Conservation (phyloP, 805 yeast species). For the Metahyphopichia silvanorum region DNA sequence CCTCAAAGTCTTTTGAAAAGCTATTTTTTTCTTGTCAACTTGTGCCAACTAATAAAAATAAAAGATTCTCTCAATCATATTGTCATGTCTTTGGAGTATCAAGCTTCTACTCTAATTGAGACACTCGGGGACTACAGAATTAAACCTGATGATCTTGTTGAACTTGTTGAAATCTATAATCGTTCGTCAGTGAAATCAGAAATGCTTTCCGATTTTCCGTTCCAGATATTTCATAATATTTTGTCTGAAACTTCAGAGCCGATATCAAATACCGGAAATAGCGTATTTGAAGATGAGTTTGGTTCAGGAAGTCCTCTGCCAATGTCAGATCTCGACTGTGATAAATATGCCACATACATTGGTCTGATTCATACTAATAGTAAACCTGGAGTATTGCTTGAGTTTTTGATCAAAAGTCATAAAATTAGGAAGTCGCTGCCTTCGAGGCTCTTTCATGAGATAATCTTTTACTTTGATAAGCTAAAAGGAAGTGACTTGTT, state of each 20-base stretch:
- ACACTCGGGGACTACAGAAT: constrained; percentile 5
- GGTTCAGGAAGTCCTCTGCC: background rate
- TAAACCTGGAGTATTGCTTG: background rate
- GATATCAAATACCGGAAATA: no score
- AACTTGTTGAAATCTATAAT: no score
- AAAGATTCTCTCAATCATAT: constrained; percentile 8
- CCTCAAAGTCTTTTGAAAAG: background rate
- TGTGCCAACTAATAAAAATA: no score
- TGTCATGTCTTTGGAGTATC: constrained; percentile 12
- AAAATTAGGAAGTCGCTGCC: no score
- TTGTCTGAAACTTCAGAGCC: no score
- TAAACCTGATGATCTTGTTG: no score
- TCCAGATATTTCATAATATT: no score
- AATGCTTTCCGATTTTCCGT: constrained; percentile 6
- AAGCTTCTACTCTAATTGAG: constrained; percentile 6
- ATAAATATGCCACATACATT: background rate
- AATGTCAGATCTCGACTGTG: background rate
- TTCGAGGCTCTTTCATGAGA: background rate
- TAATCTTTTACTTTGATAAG: constrained; percentile 4
- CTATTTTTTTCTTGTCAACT: background rate
- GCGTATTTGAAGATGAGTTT: constrained; percentile 10
- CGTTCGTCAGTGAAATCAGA: background rate
- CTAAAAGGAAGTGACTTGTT: constrained; percentile 5
- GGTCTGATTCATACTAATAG: background rate
- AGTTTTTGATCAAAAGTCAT: background rate